Evolutionary conservation across 225 moss, liverwort and hornwort genomes (phyloP).

Genomic region (Pseudisothecium myosuroides): DNA sequence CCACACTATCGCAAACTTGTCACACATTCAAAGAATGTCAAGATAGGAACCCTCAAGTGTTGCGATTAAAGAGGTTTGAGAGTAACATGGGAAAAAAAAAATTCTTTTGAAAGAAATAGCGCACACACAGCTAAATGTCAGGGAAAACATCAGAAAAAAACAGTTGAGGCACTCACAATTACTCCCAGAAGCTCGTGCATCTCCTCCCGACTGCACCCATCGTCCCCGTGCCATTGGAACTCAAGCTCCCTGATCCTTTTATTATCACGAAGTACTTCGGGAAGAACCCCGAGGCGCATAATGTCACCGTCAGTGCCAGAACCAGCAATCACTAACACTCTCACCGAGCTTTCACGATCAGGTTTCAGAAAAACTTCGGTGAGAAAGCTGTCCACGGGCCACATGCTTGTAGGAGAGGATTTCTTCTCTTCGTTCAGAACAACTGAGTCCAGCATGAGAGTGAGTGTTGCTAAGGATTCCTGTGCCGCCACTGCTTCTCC

Average conservation of each 20-base stretch:
- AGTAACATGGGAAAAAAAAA: too few relatives aligned
- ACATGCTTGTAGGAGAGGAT: background rate
- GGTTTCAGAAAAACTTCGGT: background rate
- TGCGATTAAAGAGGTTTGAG: background rate
- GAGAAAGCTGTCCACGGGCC: background rate
- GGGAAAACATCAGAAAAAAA: background rate
- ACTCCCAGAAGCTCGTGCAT: background rate
- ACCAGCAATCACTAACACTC: background rate
- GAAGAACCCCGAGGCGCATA: background rate
- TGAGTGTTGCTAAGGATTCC: background rate
- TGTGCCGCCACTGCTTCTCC: background rate
- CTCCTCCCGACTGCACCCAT: background rate
- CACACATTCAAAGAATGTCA: background rate
- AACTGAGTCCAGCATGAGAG: background rate
- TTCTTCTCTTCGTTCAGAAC: background rate
- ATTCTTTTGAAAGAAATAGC: background rate
- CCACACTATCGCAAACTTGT: background rate
- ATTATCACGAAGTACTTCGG: background rate
- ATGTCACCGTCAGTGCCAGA: background rate
- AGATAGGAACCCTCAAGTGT: background rate
- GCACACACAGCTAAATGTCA: background rate
- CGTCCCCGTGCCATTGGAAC: background rate
- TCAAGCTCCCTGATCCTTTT: background rate
- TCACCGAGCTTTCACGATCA: background rate
- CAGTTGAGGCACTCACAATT: background rate